A percentile compares a stretch with the other conserved stretches of the same genome.
Conservation (phyloP, 2,329 filamentous ascomycete genomes). For the Periconia macrospinosa region DNA sequence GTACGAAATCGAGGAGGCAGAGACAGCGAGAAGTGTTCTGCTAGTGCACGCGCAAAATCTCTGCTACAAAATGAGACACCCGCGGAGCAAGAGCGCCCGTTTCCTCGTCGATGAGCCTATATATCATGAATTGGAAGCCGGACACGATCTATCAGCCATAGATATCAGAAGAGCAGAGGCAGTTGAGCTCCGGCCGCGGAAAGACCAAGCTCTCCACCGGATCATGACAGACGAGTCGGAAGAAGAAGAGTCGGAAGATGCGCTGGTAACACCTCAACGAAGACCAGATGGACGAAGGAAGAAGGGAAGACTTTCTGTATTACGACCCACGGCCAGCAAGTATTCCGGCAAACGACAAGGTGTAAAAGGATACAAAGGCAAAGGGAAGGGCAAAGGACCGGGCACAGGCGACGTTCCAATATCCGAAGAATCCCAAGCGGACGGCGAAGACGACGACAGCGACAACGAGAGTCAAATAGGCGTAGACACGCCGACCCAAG, state of each 20-base stretch:
- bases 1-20: slow-evolving; percentile 40
- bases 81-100: slow-evolving; percentile 28
- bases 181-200: slow-evolving; percentile 33
- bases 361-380: slow-evolving; percentile 5
- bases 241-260: slow-evolving; percentile 12
- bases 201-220: slow-evolving; percentile 23
- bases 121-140: slow-evolving; percentile 32
- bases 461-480: slow-evolving; percentile 25
- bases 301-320: slow-evolving; percentile 36
- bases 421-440: slow-evolving; percentile 17
- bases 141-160: slow-evolving; percentile 29
- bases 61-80: slow-evolving; percentile 43
- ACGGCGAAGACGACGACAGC: slow-evolving; percentile 12
- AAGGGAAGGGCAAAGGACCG: slow-evolving; percentile 7
- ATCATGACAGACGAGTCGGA: slow-evolving; percentile 24
- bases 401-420: slow-evolving; percentile 16
- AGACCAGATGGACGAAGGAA: slow-evolving; percentile 20
- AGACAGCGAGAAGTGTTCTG: slow-evolving; percentile 35
- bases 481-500: slow-evolving; percentile 33
- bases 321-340: slow-evolving; percentile 39
- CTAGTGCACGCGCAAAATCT: slow-evolving; percentile 41
- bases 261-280: slow-evolving; percentile 23
- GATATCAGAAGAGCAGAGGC: slow-evolving; percentile 34
- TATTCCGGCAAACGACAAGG: slow-evolving; percentile 40
- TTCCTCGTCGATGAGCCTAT: slow-evolving; percentile 37